A percentile compares a stretch with the other conserved stretches of the same genome.
Evolutionary conservation across 345 rosid species (phyloP).

Genomic region (Populus deltoides): DNA sequence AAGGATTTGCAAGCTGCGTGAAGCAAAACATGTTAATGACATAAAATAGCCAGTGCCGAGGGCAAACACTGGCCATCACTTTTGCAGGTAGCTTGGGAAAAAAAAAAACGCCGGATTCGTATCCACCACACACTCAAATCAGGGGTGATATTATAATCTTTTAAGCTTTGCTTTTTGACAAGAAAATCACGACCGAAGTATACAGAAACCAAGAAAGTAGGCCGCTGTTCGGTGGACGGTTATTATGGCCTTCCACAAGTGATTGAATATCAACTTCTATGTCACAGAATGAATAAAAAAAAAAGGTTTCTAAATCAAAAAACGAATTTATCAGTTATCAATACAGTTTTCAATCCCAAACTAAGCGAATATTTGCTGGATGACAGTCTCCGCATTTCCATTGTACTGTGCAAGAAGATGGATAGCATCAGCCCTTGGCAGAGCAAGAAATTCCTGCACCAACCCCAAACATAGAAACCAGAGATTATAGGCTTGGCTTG

Average conservation of each 20-base stretch:
- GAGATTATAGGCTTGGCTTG: background rate
- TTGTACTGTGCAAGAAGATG: slow-evolving; percentile 83
- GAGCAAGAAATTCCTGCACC: slow-evolving; percentile 91
- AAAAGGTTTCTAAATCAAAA: slow-evolving; percentile 4
- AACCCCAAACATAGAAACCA: background rate
- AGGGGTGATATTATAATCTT: too few relatives aligned
- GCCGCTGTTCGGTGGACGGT: background rate
- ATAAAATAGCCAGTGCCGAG: too few relatives aligned
- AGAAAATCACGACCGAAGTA: background rate
- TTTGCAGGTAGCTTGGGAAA: too few relatives aligned
- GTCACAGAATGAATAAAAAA: slow-evolving; percentile 23
- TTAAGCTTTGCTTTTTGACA: too few relatives aligned
- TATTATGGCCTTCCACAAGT: background rate
- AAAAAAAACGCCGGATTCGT: too few relatives aligned
- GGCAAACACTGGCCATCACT: too few relatives aligned
- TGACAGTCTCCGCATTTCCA: slow-evolving; percentile 79
- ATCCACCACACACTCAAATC: too few relatives aligned
- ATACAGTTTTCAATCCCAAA: background rate
- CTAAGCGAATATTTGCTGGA: slow-evolving; percentile 77
- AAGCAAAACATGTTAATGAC: too few relatives aligned
- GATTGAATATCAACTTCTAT: background rate
- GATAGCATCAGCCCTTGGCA: slow-evolving; percentile 95
- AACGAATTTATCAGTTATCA: slow-evolving; percentile 11
- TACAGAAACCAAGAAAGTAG: background rate
- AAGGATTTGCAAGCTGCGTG: too few relatives aligned